phyloP scores from a whole-genome alignment of 768 basidiomycete genomes.

The Tubosaeta sp. region DNA sequence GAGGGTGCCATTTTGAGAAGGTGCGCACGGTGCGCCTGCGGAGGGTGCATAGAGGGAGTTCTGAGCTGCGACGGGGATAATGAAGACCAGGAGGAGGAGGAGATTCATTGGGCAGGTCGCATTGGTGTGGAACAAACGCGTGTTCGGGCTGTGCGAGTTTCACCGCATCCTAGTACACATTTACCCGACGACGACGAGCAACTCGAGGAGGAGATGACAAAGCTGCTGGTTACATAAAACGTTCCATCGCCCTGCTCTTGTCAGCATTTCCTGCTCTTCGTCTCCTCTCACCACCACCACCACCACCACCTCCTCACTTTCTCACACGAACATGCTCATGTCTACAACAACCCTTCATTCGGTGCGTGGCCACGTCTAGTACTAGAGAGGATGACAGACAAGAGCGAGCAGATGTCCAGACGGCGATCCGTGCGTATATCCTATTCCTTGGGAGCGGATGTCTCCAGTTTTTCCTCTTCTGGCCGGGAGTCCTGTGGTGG shows the following conservation, averaged over 20 bases:
- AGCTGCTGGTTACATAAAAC: slow-evolving; percentile 35
- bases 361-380: slow-evolving; percentile 11
- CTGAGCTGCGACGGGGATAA: slow-evolving; percentile 1
- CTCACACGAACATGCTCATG: not conserved
- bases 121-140: not conserved
- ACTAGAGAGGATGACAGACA: slow-evolving; percentile 4
- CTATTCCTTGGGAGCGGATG: slow-evolving; percentile 22
- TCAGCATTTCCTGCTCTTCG: slow-evolving; percentile 31
- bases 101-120: slow-evolving; percentile 5
- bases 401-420: not conserved
- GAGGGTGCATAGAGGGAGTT: slow-evolving; percentile 51
- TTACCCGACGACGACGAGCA: not conserved
- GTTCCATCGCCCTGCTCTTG: slow-evolving; percentile 27
- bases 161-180: not conserved
- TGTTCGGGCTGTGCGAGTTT: slow-evolving; percentile 2
- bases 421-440: not conserved
- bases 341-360: slow-evolving; percentile 12
- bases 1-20: slow-evolving; percentile 41
- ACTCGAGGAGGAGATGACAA: slow-evolving; percentile 26
- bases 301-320: no score
- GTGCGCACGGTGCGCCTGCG: slow-evolving; percentile 44
- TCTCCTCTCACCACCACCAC: slow-evolving; percentile 34
- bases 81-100: not conserved
- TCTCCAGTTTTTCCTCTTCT: slow-evolving; percentile 29
- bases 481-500: slow-evolving; percentile 22